A percentile compares a stretch with the other conserved stretches of the same genome.
Evolutionary conservation across 2,329 filamentous ascomycete genomes (phyloP).

Genomic region (Byssochlamys sp.): DNA sequence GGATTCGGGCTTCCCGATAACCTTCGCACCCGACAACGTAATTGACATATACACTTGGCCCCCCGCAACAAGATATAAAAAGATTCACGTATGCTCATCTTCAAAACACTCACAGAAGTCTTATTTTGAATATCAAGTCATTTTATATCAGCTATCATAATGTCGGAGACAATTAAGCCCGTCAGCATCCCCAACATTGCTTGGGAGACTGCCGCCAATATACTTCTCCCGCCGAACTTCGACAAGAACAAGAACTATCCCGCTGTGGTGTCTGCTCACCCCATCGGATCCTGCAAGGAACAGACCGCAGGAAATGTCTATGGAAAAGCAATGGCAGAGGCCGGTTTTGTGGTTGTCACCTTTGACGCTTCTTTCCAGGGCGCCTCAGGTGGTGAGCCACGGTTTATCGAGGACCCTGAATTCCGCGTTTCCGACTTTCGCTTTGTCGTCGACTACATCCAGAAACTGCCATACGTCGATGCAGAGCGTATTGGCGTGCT

Average conservation of each 20-base stretch:
- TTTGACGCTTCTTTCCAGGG: constrained; percentile 18
- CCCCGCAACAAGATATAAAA: too few relatives aligned
- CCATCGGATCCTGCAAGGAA: constrained; percentile 15
- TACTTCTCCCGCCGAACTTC: constrained; percentile 9
- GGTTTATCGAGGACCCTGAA: constrained; percentile 15
- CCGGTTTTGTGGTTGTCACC: constrained; percentile 2
- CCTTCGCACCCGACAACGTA: too few relatives aligned
- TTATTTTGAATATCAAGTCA: too few relatives aligned
- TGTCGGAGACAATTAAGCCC: not conserved
- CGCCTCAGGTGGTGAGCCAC: constrained; percentile 13
- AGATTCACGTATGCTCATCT: too few relatives aligned
- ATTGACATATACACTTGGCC: too few relatives aligned
- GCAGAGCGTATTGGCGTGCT: constrained; percentile 13
- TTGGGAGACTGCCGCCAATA: constrained; percentile 8
- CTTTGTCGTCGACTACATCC: constrained; percentile 14
- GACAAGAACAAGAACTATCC: constrained; percentile 9
- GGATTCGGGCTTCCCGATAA: too few relatives aligned
- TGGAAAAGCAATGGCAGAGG: constrained; percentile 9
- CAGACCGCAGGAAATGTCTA: constrained; percentile 14
- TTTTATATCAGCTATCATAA: not conserved
- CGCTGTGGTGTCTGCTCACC: constrained; percentile 13
- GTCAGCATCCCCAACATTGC: constrained; percentile 12
- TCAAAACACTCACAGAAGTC: too few relatives aligned
- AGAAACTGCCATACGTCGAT: constrained; percentile 12
- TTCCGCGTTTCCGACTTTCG: constrained; percentile 15